phyloP scores from a whole-genome alignment of 495 filamentous ascomycete genomes.

The Podospora conica region DNA sequence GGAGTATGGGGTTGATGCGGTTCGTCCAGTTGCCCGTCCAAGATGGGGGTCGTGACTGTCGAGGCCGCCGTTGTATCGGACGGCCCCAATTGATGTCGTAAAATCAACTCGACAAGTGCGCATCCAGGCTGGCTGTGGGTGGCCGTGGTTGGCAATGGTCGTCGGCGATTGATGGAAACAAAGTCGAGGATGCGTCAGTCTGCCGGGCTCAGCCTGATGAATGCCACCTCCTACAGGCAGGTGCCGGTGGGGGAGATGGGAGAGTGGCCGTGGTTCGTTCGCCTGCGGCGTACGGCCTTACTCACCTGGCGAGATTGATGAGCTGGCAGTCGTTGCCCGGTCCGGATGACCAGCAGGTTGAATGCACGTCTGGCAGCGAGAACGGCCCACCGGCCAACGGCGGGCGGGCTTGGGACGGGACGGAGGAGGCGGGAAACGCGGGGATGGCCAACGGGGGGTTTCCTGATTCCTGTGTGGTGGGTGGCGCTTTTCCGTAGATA shows the following conservation, averaged over 20 bases:
- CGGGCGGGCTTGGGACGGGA: slow-evolving; percentile 8
- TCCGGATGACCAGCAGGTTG: slow-evolving; percentile 23
- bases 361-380: slow-evolving; percentile 12
- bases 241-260: neutral
- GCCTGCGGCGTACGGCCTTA: slow-evolving; percentile 8
- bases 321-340: slow-evolving; percentile 23
- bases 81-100: neutral
- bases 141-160: neutral
- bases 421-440: neutral
- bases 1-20: too few relatives aligned
- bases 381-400: slow-evolving; percentile 3
- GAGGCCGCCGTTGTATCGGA: too few relatives aligned
- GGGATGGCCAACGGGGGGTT: neutral
- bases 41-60: too few relatives aligned
- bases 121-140: neutral
- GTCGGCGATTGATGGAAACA: neutral
- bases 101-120: neutral
- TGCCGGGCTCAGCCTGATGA: neutral
- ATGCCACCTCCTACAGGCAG: neutral
- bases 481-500: neutral
- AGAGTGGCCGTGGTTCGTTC: slow-evolving; percentile 2
- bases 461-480: neutral
- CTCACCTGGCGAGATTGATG: slow-evolving; percentile 27
- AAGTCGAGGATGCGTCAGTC: neutral
- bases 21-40: too few relatives aligned